phyloP scores from a whole-genome alignment of 2,329 filamentous ascomycete genomes.

The Lecanosticta acicola region DNA sequence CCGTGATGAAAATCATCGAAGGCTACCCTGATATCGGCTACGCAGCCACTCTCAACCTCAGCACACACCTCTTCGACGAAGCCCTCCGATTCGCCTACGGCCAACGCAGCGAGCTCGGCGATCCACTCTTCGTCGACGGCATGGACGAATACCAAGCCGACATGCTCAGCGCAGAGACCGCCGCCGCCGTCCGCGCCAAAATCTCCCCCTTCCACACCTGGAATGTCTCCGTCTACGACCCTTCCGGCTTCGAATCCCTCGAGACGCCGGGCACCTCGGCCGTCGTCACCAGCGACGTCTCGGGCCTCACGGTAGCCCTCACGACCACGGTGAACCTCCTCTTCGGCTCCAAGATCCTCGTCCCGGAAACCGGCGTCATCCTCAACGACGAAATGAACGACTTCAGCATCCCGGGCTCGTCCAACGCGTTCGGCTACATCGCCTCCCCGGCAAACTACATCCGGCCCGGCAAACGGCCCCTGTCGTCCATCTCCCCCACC shows the following conservation, averaged over 20 bases:
- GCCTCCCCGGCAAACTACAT: slow-evolving; percentile 78
- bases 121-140: slow-evolving; percentile 66
- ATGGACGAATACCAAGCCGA: slow-evolving; percentile 58
- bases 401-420: slow-evolving; percentile 73
- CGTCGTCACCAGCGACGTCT: slow-evolving; percentile 63
- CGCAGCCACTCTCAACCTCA: slow-evolving; percentile 55
- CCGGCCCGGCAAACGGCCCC: slow-evolving; percentile 69
- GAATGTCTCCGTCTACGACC: slow-evolving; percentile 69
- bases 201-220: slow-evolving; percentile 70
- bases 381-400: slow-evolving; percentile 60
- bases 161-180: slow-evolving; percentile 60
- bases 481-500: slow-evolving; percentile 75
- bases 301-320: slow-evolving; percentile 70
- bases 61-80: slow-evolving; percentile 77
- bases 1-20: slow-evolving; percentile 75
- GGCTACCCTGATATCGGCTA: slow-evolving; percentile 63
- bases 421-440: slow-evolving; percentile 79
- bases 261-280: slow-evolving; percentile 71
- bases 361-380: slow-evolving; percentile 76
- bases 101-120: slow-evolving; percentile 67
- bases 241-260: slow-evolving; percentile 58
- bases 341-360: slow-evolving; percentile 74
- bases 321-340: slow-evolving; percentile 86
- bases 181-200: slow-evolving; percentile 54
- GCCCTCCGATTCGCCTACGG: slow-evolving; percentile 87